These are phyloP conservation scores for Galeopsis tetrahit DNA, from an alignment of 257 asterid species.

Conservation along the genomic window DNA sequence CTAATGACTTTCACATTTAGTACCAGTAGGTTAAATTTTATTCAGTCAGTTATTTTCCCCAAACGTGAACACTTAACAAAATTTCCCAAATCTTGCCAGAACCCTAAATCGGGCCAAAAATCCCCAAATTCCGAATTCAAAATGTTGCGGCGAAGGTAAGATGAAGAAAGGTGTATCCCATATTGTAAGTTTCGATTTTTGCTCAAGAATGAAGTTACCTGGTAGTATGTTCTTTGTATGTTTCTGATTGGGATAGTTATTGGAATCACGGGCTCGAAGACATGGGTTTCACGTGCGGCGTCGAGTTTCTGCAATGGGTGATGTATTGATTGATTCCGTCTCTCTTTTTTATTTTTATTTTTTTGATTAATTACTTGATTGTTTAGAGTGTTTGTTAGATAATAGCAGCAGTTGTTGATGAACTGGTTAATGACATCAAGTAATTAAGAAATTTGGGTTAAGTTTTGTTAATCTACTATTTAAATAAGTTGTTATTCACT, in stretches of 20 bases:
- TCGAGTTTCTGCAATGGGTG: constrained; percentile 60
- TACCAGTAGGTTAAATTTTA: no score
- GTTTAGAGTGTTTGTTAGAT: not conserved
- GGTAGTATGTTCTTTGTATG: not conserved
- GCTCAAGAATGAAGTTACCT: no score
- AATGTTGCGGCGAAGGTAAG: no score
- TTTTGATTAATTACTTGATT: not conserved
- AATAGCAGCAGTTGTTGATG: not conserved
- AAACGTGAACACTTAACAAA: no score
- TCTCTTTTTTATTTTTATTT: not conserved
- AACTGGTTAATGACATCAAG: constrained; percentile 11
- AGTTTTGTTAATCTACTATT: constrained; percentile 3
- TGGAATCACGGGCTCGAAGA: constrained; percentile 42
- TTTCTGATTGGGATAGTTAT: constrained; percentile 43
- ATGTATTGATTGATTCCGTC: constrained; percentile 42
- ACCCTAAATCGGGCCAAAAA: no score
- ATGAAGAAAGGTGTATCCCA: no score
- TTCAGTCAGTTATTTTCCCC: no score
- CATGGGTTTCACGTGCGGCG: constrained; percentile 46
- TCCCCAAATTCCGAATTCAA: no score
- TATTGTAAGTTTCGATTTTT: no score
- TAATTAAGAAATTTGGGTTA: not conserved
- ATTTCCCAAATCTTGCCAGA: no score
- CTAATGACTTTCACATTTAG: no score
- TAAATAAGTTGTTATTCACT: not conserved